Conservation (phyloP, 805 yeast species). For the Metschnikowia gelsemii region DNA sequence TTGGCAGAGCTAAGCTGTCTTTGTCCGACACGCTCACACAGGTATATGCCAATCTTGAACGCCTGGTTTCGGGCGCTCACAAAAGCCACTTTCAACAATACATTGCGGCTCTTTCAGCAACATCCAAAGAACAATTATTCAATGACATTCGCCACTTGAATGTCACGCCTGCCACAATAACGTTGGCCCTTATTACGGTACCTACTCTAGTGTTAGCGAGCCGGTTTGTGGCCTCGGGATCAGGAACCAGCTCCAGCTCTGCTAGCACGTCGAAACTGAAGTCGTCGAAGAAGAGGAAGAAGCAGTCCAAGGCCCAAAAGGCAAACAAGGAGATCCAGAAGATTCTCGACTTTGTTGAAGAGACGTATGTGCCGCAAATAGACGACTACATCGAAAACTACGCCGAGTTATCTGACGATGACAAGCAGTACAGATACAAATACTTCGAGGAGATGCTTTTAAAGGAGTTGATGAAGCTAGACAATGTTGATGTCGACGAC, state of each 20-base stretch:
- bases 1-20: conserved; percentile 10
- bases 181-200: conserved; percentile 31
- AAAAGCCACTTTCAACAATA: conserved; percentile 13
- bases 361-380: conserved; percentile 35
- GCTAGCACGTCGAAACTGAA: conserved; percentile 12
- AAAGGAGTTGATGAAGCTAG: conserved; percentile 64
- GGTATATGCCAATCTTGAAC: conserved; percentile 3
- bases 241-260: conserved; percentile 3
- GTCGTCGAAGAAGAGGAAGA: conserved; percentile 35
- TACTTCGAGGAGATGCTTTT: conserved; percentile 67
- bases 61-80: conserved; percentile 6
- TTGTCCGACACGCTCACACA: conserved; percentile 7
- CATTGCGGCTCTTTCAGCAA: conserved; percentile 14
- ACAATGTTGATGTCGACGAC: conserved; percentile 57
- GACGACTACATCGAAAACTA: conserved; percentile 18
- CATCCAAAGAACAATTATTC: conserved; percentile 26
- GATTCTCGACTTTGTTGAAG: conserved; percentile 41
- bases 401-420: conserved; percentile 11
- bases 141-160: conserved; percentile 31
- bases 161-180: conserved; percentile 35
- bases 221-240: conserved; percentile 16
- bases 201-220: conserved; percentile 29
- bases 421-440: conserved; percentile 48
- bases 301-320: conserved; percentile 38
- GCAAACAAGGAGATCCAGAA: conserved; percentile 40